phyloP scores from a whole-genome alignment of 805 yeast species.

The Candida nanaspora region DNA sequence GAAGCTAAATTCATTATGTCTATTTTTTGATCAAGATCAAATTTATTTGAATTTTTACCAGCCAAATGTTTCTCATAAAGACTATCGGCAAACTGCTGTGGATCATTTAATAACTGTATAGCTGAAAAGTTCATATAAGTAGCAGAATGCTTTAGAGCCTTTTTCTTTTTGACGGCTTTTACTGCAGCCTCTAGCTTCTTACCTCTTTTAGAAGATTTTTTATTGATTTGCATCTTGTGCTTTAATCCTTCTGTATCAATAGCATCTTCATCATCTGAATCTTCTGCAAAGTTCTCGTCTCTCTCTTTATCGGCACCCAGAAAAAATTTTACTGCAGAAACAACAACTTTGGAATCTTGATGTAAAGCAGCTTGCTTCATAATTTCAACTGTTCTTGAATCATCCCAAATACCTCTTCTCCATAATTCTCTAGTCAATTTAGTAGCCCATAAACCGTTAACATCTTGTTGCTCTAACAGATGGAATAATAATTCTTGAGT shows the following conservation, averaged over 20 bases:
- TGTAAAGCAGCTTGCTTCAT: conserved; percentile 95
- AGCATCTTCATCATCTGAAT: conserved; percentile 58
- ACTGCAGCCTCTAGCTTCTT: conserved; percentile 74
- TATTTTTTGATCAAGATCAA: conserved; percentile 83
- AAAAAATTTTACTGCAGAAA: conserved; percentile 87
- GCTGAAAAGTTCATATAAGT: conserved; percentile 89
- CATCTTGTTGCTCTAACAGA: conserved; percentile 70
- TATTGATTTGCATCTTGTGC: conserved; percentile 79
- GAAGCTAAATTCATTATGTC: conserved; percentile 82
- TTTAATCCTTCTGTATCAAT: conserved; percentile 66
- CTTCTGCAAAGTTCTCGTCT: conserved; percentile 75
- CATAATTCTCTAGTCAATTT: conserved; percentile 91
- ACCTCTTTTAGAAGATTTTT: conserved; percentile 72
- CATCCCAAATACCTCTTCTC: conserved; percentile 99
- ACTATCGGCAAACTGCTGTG: conserved; percentile 94
- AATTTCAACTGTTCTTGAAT: conserved; percentile 91
- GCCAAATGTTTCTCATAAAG: conserved; percentile 67
- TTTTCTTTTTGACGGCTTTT: conserved; percentile 60
- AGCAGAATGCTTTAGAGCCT: conserved; percentile 46
- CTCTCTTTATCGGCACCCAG: conserved; percentile 93
- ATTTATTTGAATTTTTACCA: conserved; percentile 60
- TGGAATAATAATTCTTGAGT: conserved; percentile 91
- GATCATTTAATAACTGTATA: conserved; percentile 88
- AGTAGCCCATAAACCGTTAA: conserved; percentile 90
- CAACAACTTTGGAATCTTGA: conserved; percentile 77